These are phyloP conservation scores for Debaryomyces castellii DNA, from an alignment of 805 yeast species.

Conservation along the genomic window DNA sequence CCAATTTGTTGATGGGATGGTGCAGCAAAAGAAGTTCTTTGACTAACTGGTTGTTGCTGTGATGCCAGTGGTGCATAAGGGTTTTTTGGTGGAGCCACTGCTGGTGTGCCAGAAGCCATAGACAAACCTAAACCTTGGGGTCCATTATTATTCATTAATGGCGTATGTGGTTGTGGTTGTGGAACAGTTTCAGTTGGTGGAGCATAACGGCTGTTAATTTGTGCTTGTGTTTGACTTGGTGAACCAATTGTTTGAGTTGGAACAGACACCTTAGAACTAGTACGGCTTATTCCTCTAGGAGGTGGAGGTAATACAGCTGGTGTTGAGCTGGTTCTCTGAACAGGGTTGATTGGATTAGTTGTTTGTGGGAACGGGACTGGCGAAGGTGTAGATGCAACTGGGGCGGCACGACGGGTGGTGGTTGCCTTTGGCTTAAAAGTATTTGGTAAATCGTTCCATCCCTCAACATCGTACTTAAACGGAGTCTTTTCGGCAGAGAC, in stretches of 20 bases:
- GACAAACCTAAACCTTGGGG: constrained; percentile 1
- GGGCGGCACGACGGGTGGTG: constrained; percentile 47
- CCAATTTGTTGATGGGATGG: constrained; percentile 1
- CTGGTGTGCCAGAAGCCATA: constrained; percentile 12
- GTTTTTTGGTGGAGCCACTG: constrained; percentile 30
- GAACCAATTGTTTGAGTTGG: constrained; percentile 8
- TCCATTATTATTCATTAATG: constrained; percentile 21
- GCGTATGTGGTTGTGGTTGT: constrained; percentile 15
- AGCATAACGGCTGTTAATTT: constrained; percentile 32
- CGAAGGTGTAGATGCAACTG: constrained; percentile 29
- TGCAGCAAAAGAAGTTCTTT: constrained; percentile 6
- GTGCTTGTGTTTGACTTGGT: constrained; percentile 22
- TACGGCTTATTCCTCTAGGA: constrained; percentile 26
- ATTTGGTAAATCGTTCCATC: constrained; percentile 72
- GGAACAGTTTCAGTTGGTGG: constrained; percentile 21
- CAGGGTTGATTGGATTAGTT: constrained; percentile 22
- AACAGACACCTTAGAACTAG: constrained; percentile 20
- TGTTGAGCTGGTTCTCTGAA: constrained; percentile 11
- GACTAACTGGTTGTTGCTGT: neutral
- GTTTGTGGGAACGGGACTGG: constrained; percentile 21
- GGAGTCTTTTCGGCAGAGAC: neutral
- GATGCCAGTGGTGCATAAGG: constrained; percentile 26
- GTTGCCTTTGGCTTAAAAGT: constrained; percentile 41
- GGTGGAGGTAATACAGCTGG: constrained; percentile 30
- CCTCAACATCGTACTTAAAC: constrained; percentile 54